Evolutionary conservation across 148 eudicot species (phyloP), one percentile per base, ranked within the genome.

Genomic region (Arbutus unedo): DNA sequence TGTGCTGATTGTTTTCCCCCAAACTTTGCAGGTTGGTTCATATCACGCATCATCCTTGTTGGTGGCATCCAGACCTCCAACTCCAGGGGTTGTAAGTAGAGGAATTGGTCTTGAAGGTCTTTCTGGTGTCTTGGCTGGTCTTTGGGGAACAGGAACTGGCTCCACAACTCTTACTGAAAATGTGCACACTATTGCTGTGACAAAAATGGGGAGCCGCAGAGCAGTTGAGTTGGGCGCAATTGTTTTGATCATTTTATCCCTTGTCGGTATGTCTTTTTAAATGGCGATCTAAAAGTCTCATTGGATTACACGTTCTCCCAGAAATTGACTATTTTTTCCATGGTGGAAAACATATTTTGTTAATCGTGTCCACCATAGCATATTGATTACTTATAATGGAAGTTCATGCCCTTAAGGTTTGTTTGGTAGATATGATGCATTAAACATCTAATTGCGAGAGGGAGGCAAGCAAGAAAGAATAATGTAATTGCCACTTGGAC

Each of bases 121-220:
- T 81, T 89, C 89, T 76, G 93, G 99, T 81, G 78, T 96, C 47
- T 89, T 96, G 88, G 99, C 99, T 83, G 98, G 94, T 81, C 83
- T 96, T 55, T 96, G 99, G 99, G 99, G 99, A 80, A 94, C 91
- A 55, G 99, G 99, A 62, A 96, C 99, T 70, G 98, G 99, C 62
- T 94, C 97, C 41, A 81, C 97, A 50, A 93, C 98, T 75, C 91
- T 96, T 62, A 94, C 98, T 76, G 99, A 96, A 86, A 96, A 96
- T 77, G 92, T 96, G 54, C 99, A 96, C 83, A 96, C 99, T 13
- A 94, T 96, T 87, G 99, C 98, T 44, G 99, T 96, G 23, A 96
- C 99, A 18, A 96, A 96, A 89, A 90, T 96, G 98, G 99, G 99
- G 85, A 96, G 99, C 83, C 97, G 99, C 54, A 88, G 93, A 91